Base-by-base conservation (phyloP, 257 asterid species). In the Nicotiana tabacum region DNA sequence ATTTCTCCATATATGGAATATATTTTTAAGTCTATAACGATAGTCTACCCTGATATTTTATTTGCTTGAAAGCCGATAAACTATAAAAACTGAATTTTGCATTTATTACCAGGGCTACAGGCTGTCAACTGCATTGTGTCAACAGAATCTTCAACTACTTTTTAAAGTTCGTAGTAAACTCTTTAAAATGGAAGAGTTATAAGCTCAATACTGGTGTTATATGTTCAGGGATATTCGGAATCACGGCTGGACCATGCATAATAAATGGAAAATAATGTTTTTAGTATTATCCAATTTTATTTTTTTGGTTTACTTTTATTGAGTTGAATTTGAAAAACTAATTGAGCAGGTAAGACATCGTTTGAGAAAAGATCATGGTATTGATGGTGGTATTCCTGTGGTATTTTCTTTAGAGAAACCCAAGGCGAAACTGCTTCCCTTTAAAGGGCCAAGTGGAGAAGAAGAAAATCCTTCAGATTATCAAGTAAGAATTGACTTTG, bases 381-480 rank as follows among this genome's bases (percentile, higher is more conserved):
- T 96, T 90, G 98, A 96, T 70, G 96, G 99, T 74, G 98, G 99
- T 85, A 91, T 96, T 88, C 98, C 99, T 80, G 93, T 96, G 81
- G 98, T 96, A 81, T 96, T 96, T 87, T 96, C 99, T 17, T 85
- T 93, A 60, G 99, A 96, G 89, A 94, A 94, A 87, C 99, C 99
- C 70, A 96, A 94, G 88, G 96, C 93, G 39, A 96, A 96, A 87
- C 88, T 96, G 84, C 98, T 96, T 87, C 98, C 98, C 17, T 96
- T 96, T 85, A 85, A 89, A 93, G 99, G 92, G 83, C 92, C 97
- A 60, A 90, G 88, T 62, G 99, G 97, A 78, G 97, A 90, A 82
- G 98, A 92, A 85, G 99, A 93, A 86, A 93, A 92, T 85, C 99
- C 99, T 87, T 94, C 97, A 81, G 98, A 96, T 89, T 96, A 94